A percentile compares a stretch with the other conserved stretches of the same genome.
phyloP scores from a whole-genome alignment of 192 early-diverging fungal genomes.

The Chytriomyces confervae region DNA sequence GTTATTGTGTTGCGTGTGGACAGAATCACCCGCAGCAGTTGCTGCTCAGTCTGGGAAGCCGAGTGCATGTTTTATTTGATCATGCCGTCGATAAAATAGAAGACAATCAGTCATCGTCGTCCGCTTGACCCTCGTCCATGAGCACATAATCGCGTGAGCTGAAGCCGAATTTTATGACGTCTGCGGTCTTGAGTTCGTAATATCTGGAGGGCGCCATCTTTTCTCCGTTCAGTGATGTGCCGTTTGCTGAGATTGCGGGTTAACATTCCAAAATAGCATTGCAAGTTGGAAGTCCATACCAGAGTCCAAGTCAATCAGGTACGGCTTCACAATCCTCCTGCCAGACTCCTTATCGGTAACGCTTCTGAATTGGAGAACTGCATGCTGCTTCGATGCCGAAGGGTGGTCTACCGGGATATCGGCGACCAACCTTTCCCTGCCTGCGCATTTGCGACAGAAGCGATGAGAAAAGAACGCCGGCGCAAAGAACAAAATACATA shows the following conservation, averaged over 20 bases:
- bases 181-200: slow-evolving; percentile 80
- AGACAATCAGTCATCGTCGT: slow-evolving; percentile 16
- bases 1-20: not conserved
- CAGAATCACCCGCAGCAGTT: too few species aligned
- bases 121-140: slow-evolving; percentile 68
- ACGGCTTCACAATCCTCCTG: slow-evolving; percentile 69
- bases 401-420: slow-evolving; percentile 94
- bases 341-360: slow-evolving; percentile 57
- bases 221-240: slow-evolving; percentile 85
- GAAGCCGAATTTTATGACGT: slow-evolving; percentile 89
- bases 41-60: too few species aligned
- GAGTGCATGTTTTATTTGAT: too few species aligned
- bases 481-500: slow-evolving; percentile 50
- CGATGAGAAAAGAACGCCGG: slow-evolving; percentile 87
- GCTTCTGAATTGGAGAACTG: slow-evolving; percentile 87
- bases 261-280: not conserved
- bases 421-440: not conserved
- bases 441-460: slow-evolving; percentile 45
- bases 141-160: slow-evolving; percentile 93
- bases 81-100: too few species aligned
- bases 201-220: slow-evolving; percentile 77
- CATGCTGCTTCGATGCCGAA: slow-evolving; percentile 93
- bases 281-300: not conserved
- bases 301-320: slow-evolving; percentile 91
- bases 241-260: slow-evolving; percentile 65